phyloP scores from a whole-genome alignment of 352 stramenopile genomes.

The Nothophytophthora sp. region DNA sequence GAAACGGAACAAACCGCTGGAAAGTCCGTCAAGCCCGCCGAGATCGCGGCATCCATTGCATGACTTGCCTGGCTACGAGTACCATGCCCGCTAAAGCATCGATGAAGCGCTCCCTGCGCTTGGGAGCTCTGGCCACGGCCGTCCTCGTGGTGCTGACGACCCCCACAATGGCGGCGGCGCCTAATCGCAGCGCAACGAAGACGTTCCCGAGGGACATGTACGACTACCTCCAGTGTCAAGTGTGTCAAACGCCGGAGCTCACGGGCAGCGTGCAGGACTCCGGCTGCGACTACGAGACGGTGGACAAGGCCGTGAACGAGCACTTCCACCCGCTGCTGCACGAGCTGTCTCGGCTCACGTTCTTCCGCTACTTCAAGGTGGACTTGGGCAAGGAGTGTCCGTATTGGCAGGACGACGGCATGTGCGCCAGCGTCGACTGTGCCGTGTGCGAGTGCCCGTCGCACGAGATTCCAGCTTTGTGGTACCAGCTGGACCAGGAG shows the following conservation, averaged over 20 bases:
- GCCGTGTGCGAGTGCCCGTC: conserved; percentile 88
- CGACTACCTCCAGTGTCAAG: conserved; percentile 77
- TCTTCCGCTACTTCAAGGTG: conserved; percentile 95
- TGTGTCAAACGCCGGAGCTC: conserved; percentile 81
- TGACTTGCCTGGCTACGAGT: too few species aligned
- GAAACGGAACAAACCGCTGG: too few species aligned
- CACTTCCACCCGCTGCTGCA: conserved; percentile 84
- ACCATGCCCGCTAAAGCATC: conserved; percentile 9
- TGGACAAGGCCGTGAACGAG: conserved; percentile 78
- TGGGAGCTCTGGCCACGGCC: conserved; percentile 4
- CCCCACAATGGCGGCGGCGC: neutral
- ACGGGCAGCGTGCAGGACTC: conserved; percentile 83
- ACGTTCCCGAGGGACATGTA: conserved; percentile 71
- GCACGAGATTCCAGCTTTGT: conserved; percentile 84
- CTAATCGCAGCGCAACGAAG: conserved; percentile 2
- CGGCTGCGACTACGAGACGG: conserved; percentile 83
- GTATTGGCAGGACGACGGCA: conserved; percentile 91
- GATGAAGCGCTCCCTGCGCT: conserved; percentile 4
- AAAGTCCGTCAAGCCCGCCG: too few species aligned
- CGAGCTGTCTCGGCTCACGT: conserved; percentile 79
- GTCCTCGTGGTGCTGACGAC: conserved; percentile 1
- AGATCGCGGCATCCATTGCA: too few species aligned
- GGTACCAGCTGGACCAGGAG: conserved; percentile 69
- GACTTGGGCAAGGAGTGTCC: conserved; percentile 89
- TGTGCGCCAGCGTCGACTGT: conserved; percentile 90